Evolutionary conservation across 1,284 basidiomycete species (phyloP).

Genomic region (Puccinia triticina): DNA sequence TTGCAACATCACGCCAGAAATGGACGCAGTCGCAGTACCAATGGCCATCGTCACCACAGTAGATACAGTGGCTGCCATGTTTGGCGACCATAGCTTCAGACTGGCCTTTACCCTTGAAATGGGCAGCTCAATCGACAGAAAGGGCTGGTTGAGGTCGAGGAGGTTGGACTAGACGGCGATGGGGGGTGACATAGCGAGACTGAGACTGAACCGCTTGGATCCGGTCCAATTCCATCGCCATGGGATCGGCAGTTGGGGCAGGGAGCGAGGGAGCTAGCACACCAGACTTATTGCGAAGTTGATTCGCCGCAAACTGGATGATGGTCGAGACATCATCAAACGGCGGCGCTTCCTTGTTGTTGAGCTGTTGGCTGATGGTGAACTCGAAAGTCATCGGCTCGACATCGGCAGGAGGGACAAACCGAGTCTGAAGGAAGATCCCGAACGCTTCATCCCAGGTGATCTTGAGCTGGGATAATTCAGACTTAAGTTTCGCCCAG

Average conservation of each 20-base stretch:
- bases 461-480: background rate
- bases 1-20: background rate
- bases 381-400: no score
- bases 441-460: background rate
- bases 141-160: background rate
- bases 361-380: no score
- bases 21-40: no score
- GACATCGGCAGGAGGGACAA: no score
- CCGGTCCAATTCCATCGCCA: background rate
- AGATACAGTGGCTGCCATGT: background rate
- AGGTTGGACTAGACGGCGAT: background rate
- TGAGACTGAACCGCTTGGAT: background rate
- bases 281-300: background rate
- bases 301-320: background rate
- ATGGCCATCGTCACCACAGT: background rate
- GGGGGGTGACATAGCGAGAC: no score
- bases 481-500: background rate
- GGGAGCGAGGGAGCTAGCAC: background rate
- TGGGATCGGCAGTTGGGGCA: background rate
- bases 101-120: background rate
- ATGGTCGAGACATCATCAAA: no score
- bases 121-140: background rate
- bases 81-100: background rate
- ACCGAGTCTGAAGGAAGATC: background rate
- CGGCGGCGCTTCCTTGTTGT: no score